A percentile compares a stretch with the other conserved stretches of the same genome.
Conservation (phyloP, 495 filamentous ascomycete species). For the Astrothelium macrocarpum region DNA sequence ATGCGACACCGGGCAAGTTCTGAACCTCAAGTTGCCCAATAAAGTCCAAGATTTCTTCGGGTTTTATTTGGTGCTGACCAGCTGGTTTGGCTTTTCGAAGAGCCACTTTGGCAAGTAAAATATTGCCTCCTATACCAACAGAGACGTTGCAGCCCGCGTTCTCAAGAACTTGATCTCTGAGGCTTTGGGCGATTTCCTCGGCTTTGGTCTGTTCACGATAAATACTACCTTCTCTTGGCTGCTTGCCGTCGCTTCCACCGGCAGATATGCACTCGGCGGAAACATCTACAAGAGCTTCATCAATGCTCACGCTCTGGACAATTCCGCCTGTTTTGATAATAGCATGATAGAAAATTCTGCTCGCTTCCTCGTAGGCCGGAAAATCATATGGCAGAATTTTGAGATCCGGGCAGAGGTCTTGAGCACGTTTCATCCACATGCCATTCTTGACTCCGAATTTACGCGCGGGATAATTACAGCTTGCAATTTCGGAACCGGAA, state of each 20-base stretch:
- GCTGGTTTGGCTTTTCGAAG: conserved; percentile 89
- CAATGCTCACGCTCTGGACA: conserved; percentile 93
- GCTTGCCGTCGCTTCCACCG: conserved; percentile 58
- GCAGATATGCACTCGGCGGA: conserved; percentile 55
- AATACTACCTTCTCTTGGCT: conserved; percentile 59
- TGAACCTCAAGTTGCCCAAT: conserved; percentile 66
- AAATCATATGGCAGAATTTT: conserved; percentile 90
- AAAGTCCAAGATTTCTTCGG: conserved; percentile 65
- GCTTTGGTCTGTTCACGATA: conserved; percentile 76
- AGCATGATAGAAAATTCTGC: conserved; percentile 72
- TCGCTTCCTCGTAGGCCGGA: conserved; percentile 85
- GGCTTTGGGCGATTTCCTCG: conserved; percentile 54
- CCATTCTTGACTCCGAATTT: conserved; percentile 84
- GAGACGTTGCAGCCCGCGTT: conserved; percentile 81
- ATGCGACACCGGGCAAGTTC: conserved; percentile 78
- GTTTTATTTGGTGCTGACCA: conserved; percentile 78
- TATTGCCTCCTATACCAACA: conserved; percentile 88
- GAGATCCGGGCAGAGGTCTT: conserved; percentile 72
- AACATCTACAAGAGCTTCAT: conserved; percentile 82
- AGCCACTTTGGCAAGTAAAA: conserved; percentile 82
- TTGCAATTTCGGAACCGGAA: conserved; percentile 85
- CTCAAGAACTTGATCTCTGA: conserved; percentile 59
- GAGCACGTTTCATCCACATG: conserved; percentile 95
- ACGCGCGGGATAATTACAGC: conserved; percentile 89
- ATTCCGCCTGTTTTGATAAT: conserved; percentile 70